phyloP scores from a whole-genome alignment of 495 filamentous ascomycete genomes.

The Penicillium nucicola region DNA sequence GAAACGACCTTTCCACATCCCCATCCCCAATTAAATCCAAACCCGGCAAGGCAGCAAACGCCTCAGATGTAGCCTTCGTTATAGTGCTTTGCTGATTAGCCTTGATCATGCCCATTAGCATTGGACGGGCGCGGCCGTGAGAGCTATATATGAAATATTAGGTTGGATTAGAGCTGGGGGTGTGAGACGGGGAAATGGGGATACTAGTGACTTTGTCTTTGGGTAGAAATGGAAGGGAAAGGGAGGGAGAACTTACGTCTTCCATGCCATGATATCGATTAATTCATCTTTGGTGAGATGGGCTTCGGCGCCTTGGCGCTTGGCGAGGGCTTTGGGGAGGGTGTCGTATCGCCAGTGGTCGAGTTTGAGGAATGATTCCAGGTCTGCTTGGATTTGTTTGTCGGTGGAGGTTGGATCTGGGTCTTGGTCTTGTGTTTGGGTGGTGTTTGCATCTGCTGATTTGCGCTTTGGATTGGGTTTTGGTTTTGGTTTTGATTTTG shows the following conservation, averaged over 20 bases:
- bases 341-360: slow-evolving; percentile 36
- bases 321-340: slow-evolving; percentile 17
- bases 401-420: slow-evolving; percentile 8
- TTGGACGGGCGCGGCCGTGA: slow-evolving; percentile 62
- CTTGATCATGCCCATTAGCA: slow-evolving; percentile 60
- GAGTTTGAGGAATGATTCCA: slow-evolving; percentile 21
- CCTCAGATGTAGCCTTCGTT: slow-evolving; percentile 42
- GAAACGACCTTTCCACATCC: slow-evolving; percentile 31
- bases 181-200: no score
- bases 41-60: slow-evolving; percentile 33
- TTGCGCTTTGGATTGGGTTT: slow-evolving; percentile 15
- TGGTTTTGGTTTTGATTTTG: slow-evolving; percentile 13
- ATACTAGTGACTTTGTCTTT: not conserved
- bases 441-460: not conserved
- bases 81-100: slow-evolving; percentile 50
- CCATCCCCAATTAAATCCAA: slow-evolving; percentile 2
- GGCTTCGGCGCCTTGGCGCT: slow-evolving; percentile 3
- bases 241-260: slow-evolving; percentile 74
- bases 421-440: not conserved
- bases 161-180: no score
- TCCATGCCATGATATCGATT: slow-evolving; percentile 65
- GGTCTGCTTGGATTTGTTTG: slow-evolving; percentile 15
- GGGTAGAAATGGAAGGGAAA: no score
- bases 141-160: slow-evolving; percentile 1
- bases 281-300: slow-evolving; percentile 32